Conservation (phyloP, 2,329 filamentous ascomycete genomes). For the Zarea fungicola region DNA sequence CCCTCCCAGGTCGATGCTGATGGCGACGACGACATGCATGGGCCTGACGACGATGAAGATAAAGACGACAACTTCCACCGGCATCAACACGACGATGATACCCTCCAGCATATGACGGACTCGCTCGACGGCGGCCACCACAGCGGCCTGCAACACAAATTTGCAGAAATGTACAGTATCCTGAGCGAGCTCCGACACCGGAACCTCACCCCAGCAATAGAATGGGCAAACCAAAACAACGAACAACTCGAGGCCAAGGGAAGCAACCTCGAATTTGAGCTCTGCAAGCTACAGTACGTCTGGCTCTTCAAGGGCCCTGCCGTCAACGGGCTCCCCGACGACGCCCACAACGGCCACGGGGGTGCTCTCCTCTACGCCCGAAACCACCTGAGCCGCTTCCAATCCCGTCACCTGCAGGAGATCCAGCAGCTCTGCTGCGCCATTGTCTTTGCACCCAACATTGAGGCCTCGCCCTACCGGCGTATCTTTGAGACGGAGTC, state of each 20-base stretch:
- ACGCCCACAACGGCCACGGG: slow-evolving; percentile 48
- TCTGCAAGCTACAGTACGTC: slow-evolving; percentile 83
- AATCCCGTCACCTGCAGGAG: slow-evolving; percentile 68
- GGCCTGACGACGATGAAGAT: slow-evolving; percentile 12
- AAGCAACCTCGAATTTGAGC: slow-evolving; percentile 92
- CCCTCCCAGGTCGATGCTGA: slow-evolving; percentile 21
- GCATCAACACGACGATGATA: background rate
- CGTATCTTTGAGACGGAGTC: slow-evolving; percentile 68
- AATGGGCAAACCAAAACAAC: slow-evolving; percentile 74
- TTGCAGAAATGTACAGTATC: slow-evolving; percentile 86
- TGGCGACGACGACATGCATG: slow-evolving; percentile 21
- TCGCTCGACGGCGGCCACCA: slow-evolving; percentile 2
- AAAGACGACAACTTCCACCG: background rate
- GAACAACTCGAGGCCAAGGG: slow-evolving; percentile 69
- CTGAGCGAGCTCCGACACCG: slow-evolving; percentile 68
- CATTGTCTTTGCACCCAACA: slow-evolving; percentile 72
- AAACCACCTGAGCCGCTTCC: slow-evolving; percentile 67
- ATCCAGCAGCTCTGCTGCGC: slow-evolving; percentile 77
- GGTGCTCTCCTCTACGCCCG: slow-evolving; percentile 73
- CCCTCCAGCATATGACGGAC: background rate
- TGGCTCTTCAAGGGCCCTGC: slow-evolving; percentile 70
- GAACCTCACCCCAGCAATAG: slow-evolving; percentile 77
- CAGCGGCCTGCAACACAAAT: slow-evolving; percentile 67
- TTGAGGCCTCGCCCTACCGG: slow-evolving; percentile 73
- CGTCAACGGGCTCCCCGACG: slow-evolving; percentile 51